phyloP scores from a whole-genome alignment of 257 asterid species.

The Lycium ferocissimum region DNA sequence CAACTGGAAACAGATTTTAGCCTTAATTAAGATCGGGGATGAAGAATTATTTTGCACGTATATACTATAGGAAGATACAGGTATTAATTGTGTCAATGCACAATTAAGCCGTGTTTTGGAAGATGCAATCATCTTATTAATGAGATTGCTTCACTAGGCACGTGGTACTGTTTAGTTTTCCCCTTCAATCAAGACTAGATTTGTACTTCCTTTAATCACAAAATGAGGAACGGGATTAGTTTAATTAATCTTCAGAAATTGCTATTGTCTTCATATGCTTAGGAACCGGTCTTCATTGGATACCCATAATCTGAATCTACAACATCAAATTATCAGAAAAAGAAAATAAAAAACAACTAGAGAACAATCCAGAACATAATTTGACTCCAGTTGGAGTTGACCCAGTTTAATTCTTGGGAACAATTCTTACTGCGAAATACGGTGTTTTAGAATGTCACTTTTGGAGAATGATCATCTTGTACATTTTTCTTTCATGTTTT shows the following conservation, averaged over 20 bases:
- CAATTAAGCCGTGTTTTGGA: slow-evolving; percentile 39
- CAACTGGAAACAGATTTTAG: neutral
- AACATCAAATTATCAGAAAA: neutral
- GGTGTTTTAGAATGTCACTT: too few species aligned
- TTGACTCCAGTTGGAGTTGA: neutral
- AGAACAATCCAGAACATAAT: neutral
- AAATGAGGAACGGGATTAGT: slow-evolving; percentile 19
- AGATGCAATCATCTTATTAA: slow-evolving; percentile 27
- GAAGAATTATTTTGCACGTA: neutral
- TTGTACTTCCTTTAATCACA: neutral
- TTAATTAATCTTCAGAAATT: neutral
- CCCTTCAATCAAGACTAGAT: slow-evolving; percentile 28
- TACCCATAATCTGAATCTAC: slow-evolving; percentile 2
- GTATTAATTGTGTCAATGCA: neutral
- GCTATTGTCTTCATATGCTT: slow-evolving; percentile 2
- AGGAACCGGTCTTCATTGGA: slow-evolving; percentile 1
- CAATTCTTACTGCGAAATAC: neutral
- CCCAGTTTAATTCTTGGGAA: too few species aligned
- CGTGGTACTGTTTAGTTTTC: slow-evolving; percentile 39
- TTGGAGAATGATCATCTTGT: too few species aligned
- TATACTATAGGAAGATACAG: neutral
- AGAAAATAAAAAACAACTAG: neutral
- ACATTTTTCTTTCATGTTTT: too few species aligned
- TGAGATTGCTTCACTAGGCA: slow-evolving; percentile 28
- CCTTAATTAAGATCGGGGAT: neutral